Evolutionary conservation across 2,329 filamentous ascomycete species (phyloP).

Genomic region (Epicoccum sorghinum): DNA sequence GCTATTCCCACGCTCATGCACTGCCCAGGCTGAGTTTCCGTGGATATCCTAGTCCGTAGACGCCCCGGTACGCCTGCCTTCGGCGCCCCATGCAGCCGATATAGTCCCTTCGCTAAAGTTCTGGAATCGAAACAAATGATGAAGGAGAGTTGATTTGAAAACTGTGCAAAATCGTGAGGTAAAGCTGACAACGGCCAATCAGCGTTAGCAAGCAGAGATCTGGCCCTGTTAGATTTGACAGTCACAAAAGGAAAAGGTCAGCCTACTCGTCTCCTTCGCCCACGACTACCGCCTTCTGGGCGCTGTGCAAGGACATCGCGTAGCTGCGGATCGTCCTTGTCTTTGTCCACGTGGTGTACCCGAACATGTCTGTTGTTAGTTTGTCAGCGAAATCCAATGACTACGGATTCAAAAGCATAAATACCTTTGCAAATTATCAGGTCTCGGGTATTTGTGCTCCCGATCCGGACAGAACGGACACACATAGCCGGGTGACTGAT

Average conservation of each 20-base stretch:
- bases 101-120: conserved; percentile 11
- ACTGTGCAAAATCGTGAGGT: background rate
- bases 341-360: conserved; percentile 88
- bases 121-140: background rate
- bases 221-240: background rate
- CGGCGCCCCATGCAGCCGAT: conserved; percentile 3
- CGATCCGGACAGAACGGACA: conserved; percentile 95
- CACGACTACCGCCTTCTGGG: conserved; percentile 81
- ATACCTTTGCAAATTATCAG: conserved; percentile 93
- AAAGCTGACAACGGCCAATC: background rate
- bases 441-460: conserved; percentile 92
- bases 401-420: conserved; percentile 27
- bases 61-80: conserved; percentile 11
- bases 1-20: conserved; percentile 4
- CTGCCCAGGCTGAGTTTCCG: background rate
- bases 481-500: conserved; percentile 91
- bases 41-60: conserved; percentile 4
- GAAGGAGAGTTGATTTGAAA: background rate
- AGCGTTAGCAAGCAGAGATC: conserved; percentile 14
- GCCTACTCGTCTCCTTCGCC: conserved; percentile 71
- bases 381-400: background rate
- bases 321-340: conserved; percentile 82
- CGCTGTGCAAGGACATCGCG: conserved; percentile 85
- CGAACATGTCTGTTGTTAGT: conserved; percentile 76
- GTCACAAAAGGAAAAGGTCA: background rate